Conservation (phyloP, 75 land plant genomes). For the Chamaecyparis obtusa region DNA sequence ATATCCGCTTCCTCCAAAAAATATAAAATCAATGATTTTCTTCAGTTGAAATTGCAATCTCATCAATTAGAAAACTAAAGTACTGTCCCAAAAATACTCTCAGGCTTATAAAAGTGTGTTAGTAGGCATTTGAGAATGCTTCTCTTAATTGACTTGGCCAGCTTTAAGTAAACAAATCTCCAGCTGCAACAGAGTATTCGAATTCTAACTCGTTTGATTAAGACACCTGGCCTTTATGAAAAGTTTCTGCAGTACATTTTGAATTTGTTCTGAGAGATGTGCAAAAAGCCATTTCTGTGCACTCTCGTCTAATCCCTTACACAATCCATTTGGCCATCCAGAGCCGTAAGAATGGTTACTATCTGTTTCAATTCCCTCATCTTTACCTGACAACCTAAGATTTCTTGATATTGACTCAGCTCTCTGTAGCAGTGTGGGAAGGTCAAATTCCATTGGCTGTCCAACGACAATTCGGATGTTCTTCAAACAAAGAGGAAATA, state of each 20-base stretch:
- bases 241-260: slow-evolving; percentile 49
- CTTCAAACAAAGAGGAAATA: slow-evolving; percentile 68
- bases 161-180: not conserved
- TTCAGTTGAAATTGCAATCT: not conserved
- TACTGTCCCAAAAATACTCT: not conserved
- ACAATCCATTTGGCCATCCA: slow-evolving; percentile 39
- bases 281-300: slow-evolving; percentile 59
- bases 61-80: not conserved
- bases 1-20: not conserved
- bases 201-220: not conserved
- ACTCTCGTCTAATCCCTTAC: slow-evolving; percentile 46
- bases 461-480: slow-evolving; percentile 74
- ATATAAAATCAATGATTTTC: not conserved
- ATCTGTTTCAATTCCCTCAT: not conserved
- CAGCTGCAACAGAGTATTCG: not conserved
- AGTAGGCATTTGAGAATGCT: not conserved
- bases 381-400: slow-evolving; percentile 10
- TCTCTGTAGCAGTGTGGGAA: slow-evolving; percentile 44
- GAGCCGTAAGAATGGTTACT: not conserved
- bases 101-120: not conserved
- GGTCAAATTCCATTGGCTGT: slow-evolving; percentile 84
- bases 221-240: slow-evolving; percentile 8
- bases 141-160: not conserved
- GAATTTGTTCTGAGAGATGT: slow-evolving; percentile 54
- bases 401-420: slow-evolving; percentile 34